phyloP scores from a whole-genome alignment of 1,284 basidiomycete species.

The Polyporus tsugae region DNA sequence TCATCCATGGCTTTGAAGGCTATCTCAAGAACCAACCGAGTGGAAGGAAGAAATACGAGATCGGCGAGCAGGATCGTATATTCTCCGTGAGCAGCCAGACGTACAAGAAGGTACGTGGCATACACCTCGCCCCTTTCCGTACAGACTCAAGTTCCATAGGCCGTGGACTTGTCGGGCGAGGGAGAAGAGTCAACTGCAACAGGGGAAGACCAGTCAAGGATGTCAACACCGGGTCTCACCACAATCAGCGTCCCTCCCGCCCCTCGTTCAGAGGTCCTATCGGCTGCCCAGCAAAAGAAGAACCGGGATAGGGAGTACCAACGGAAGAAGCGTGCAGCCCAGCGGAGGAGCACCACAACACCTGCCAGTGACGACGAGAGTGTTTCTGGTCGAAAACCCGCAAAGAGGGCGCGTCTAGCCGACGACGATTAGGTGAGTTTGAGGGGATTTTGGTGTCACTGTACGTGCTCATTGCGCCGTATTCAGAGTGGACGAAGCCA shows the following conservation, averaged over 20 bases:
- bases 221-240: conserved; percentile 69
- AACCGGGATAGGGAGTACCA: conserved; percentile 79
- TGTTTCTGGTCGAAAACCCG: conserved; percentile 59
- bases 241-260: conserved; percentile 80
- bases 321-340: conserved; percentile 67
- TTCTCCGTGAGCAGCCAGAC: conserved; percentile 83
- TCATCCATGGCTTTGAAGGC: conserved; percentile 83
- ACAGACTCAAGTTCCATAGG: conserved; percentile 49
- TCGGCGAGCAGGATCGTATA: conserved; percentile 77
- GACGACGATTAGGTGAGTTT: conserved; percentile 56
- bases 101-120: conserved; percentile 65
- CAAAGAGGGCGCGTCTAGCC: conserved; percentile 67
- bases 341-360: conserved; percentile 64
- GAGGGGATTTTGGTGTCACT: conserved; percentile 2
- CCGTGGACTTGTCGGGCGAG: conserved; percentile 76
- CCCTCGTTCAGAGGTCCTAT: conserved; percentile 66
- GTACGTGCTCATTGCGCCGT: background rate
- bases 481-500: background rate
- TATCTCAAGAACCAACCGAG: conserved; percentile 80
- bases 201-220: conserved; percentile 60
- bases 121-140: background rate
- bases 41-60: conserved; percentile 73
- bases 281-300: conserved; percentile 77
- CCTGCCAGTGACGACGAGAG: conserved; percentile 72
- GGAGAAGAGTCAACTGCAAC: conserved; percentile 69